Conservation (phyloP, 2,329 filamentous ascomycete genomes). For the Kalmusia sp. region DNA sequence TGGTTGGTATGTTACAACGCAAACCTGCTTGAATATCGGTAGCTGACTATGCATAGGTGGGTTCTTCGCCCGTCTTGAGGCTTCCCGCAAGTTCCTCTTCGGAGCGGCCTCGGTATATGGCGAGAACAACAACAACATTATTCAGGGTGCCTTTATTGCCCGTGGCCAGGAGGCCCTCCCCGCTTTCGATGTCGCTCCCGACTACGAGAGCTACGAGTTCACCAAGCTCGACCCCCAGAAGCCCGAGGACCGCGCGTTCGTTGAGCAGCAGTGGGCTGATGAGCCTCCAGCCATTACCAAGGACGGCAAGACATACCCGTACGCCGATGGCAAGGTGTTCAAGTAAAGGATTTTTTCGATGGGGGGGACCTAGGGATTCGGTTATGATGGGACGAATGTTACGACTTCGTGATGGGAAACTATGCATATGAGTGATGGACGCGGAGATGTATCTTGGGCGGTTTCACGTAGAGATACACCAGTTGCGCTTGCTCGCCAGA, state of each 20-base stretch:
- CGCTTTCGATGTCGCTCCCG: constrained; percentile 95
- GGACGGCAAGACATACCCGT: constrained; percentile 86
- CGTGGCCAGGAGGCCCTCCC: constrained; percentile 86
- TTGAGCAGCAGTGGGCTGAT: constrained; percentile 92
- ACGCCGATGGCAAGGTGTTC: constrained; percentile 96
- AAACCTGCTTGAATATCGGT: neutral
- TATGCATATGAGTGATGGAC: constrained; percentile 33
- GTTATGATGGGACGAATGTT: constrained; percentile 45
- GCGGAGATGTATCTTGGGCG: constrained; percentile 20
- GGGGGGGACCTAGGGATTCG: constrained; percentile 22
- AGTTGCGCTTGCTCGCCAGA: constrained; percentile 30
- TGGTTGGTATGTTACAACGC: constrained; percentile 69
- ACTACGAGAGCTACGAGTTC: constrained; percentile 96
- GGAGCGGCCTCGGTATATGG: constrained; percentile 90
- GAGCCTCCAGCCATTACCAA: constrained; percentile 71
- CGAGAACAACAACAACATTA: constrained; percentile 84
- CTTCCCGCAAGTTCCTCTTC: constrained; percentile 97
- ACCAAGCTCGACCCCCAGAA: constrained; percentile 92
- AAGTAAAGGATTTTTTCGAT: constrained; percentile 70
- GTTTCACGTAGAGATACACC: constrained; percentile 33
- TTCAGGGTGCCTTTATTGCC: constrained; percentile 92
- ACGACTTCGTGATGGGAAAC: constrained; percentile 35
- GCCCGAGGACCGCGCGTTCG: constrained; percentile 81
- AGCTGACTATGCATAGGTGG: constrained; percentile 62
- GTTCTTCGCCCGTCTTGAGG: constrained; percentile 97